phyloP scores from a whole-genome alignment of 73 alveolate species.

The Paramecium sonneborni region DNA sequence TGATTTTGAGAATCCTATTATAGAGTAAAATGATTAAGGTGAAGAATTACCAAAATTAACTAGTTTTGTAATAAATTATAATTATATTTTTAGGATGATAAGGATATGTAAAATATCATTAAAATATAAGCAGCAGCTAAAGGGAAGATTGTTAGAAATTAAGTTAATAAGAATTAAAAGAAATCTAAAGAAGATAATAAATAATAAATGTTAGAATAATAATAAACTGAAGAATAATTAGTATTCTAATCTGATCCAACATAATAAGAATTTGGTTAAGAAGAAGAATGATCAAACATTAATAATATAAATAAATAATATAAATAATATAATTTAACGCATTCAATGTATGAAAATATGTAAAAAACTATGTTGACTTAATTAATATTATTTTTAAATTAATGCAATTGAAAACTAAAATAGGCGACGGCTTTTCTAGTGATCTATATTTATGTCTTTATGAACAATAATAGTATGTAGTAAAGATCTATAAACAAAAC shows the following conservation, averaged over 20 bases:
- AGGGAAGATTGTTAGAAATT: slow-evolving; percentile 10
- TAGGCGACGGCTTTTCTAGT: slow-evolving; percentile 5
- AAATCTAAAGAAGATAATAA: background rate
- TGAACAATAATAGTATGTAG: background rate
- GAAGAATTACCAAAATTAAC: slow-evolving; percentile 18
- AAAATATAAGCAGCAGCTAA: slow-evolving; percentile 47
- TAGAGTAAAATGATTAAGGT: background rate
- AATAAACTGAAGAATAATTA: background rate
- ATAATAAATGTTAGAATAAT: background rate
- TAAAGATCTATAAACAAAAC: background rate
- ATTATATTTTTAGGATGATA: background rate
- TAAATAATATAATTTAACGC: background rate
- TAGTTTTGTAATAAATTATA: background rate
- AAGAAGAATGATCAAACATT: background rate
- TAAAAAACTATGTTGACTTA: background rate
- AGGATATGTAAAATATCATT: background rate
- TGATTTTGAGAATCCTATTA: background rate
- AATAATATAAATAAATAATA: background rate
- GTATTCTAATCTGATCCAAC: background rate
- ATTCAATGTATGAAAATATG: background rate
- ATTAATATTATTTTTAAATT: background rate
- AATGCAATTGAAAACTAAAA: background rate
- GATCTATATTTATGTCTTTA: background rate
- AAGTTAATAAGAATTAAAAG: background rate
- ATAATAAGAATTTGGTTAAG: background rate